Percentiles rank a stretch among this genome's conserved stretches.
These are phyloP conservation scores for Ogataea paradorogensis DNA, from an alignment of 805 yeast genomes.

Conservation along the genomic window DNA sequence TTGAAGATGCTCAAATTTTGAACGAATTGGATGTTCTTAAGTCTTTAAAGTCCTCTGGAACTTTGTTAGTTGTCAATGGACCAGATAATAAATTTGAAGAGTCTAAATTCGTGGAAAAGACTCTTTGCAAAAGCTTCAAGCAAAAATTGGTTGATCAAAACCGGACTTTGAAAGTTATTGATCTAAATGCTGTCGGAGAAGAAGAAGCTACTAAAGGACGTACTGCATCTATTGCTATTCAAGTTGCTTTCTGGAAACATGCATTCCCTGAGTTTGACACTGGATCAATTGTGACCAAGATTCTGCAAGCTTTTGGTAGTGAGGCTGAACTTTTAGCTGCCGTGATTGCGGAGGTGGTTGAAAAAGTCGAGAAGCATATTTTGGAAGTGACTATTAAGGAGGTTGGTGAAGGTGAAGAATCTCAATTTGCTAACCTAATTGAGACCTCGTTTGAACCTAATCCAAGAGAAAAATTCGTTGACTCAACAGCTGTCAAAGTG, in stretches of 20 bases:
- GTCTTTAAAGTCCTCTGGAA: conserved; percentile 54
- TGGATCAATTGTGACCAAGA: conserved; percentile 68
- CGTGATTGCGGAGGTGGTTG: conserved; percentile 63
- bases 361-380: conserved; percentile 49
- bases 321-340: conserved; percentile 78
- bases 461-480: conserved; percentile 48
- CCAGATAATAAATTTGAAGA: conserved; percentile 40
- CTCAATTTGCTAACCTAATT: conserved; percentile 49
- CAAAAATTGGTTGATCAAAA: conserved; percentile 50
- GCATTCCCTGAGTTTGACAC: conserved; percentile 57
- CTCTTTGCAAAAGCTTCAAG: conserved; percentile 53
- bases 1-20: conserved; percentile 59
- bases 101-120: conserved; percentile 46
- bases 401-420: conserved; percentile 24
- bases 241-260: conserved; percentile 76
- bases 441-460: conserved; percentile 68
- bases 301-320: conserved; percentile 77
- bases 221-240: conserved; percentile 68
- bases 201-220: conserved; percentile 73
- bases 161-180: conserved; percentile 54
- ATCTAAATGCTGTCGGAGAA: conserved; percentile 60
- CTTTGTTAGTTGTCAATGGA: conserved; percentile 44
- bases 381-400: conserved; percentile 39
- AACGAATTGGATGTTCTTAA: conserved; percentile 59
- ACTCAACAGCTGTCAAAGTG: conserved; percentile 40